Evolutionary conservation across 352 stramenopile genomes (phyloP), one percentile per base, ranked within the genome.

Genomic region (Phytophthora megakarya): DNA sequence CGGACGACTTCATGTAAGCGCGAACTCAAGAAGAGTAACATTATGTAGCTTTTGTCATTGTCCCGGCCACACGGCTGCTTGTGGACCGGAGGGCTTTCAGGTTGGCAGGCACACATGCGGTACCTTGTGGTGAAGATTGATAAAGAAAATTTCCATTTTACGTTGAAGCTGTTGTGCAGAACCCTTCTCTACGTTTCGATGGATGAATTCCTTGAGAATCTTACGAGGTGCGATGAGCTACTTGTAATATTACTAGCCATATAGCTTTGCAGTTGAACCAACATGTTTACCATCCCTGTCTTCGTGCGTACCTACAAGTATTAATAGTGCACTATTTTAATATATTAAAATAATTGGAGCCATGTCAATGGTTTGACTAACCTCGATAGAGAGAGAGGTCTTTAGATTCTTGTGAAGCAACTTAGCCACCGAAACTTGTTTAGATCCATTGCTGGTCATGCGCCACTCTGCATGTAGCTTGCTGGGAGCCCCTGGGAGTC

Each of bases 1-100:
- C 81, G 61, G 84, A 91, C 67, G 84, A 90, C 55, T 93, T 91
- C 64, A 93, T 93, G 84, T 93, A 70, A 81, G 73, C 28, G 38
- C 26, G 19, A 70, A 61, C 37, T 47, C 37, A 23, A 51, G 25
- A 28, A 32, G 55, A 69, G 43, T 64, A 69, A 70, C 22, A 75
- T 72, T 75, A 72, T 72, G 65, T 69, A 70, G 55, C 65, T 54
- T 68, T 69, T 66, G 55, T 33, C 37, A 62, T 64, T 26, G 40
- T 52, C 37, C 58, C 57, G 51, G 32, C 51, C 47, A 35, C 30
- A 53, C 51, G 16, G 44, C 9, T 50, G 46, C 21, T 53, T 13
- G 51, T 22, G 9, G 50, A 46, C 21, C 32, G 54, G 43, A 54
- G 43, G 37, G 26, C 62, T 43, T 54, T 62, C 45, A 50, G 50